These are phyloP conservation scores for Paulownia fortunei DNA, from an alignment of 257 asterid species.

Conservation along the genomic window DNA sequence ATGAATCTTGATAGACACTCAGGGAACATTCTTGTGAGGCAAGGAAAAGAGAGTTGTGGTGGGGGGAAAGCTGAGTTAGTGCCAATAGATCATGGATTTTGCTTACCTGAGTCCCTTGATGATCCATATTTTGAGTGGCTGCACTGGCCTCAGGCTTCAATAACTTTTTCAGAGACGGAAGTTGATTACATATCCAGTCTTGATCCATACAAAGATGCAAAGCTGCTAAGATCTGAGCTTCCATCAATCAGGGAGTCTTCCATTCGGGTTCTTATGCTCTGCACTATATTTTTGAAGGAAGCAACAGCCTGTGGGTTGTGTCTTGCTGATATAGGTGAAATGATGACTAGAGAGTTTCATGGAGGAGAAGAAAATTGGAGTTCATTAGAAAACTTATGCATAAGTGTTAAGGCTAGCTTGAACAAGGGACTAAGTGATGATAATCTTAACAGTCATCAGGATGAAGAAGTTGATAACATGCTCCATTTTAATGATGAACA, in stretches of 20 bases:
- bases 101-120: slow-evolving; percentile 71
- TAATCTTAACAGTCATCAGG: slow-evolving; percentile 20
- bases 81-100: slow-evolving; percentile 78
- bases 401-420: slow-evolving; percentile 44
- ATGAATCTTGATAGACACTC: slow-evolving; percentile 79
- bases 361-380: slow-evolving; percentile 62
- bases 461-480: too few species aligned
- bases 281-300: slow-evolving; percentile 63
- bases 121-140: slow-evolving; percentile 84
- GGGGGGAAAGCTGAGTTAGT: slow-evolving; percentile 62
- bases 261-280: slow-evolving; percentile 60
- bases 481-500: too few species aligned
- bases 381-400: slow-evolving; percentile 56
- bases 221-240: slow-evolving; percentile 52
- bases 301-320: slow-evolving; percentile 58
- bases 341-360: slow-evolving; percentile 66
- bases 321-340: slow-evolving; percentile 71
- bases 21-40: slow-evolving; percentile 69
- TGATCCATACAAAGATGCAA: slow-evolving; percentile 67
- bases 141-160: slow-evolving; percentile 74
- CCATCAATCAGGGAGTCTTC: slow-evolving; percentile 66
- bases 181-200: slow-evolving; percentile 56
- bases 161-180: slow-evolving; percentile 69
- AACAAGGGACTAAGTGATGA: slow-evolving; percentile 14
- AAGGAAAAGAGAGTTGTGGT: slow-evolving; percentile 40